Conservation (phyloP, 371 early-diverging fungal species). For the Mycotypha africana region DNA sequence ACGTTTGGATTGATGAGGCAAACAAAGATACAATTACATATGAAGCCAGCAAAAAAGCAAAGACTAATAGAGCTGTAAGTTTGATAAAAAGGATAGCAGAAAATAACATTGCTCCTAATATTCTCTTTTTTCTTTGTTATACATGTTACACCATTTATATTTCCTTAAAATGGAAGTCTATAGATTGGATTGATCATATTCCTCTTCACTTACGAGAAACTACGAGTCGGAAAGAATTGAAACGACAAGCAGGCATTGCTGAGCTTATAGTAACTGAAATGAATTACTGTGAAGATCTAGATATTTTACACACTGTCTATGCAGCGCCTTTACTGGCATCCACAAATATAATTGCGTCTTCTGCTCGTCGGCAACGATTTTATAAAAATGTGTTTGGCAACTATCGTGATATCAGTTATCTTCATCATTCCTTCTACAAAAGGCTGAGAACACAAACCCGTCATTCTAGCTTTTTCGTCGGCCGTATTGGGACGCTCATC, state of each 20-base stretch:
- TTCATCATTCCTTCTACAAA: conserved; percentile 17
- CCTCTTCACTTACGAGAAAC: conserved; percentile 12
- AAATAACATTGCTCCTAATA: too few species aligned
- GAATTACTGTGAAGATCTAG: conserved; percentile 24
- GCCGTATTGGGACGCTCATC: conserved; percentile 12
- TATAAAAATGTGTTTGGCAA: conserved; percentile 32
- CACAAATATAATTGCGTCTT: neutral
- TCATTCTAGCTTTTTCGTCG: conserved; percentile 12
- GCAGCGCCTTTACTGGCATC: conserved; percentile 25
- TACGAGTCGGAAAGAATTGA: conserved; percentile 17
- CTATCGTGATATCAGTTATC: conserved; percentile 14
- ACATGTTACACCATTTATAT: neutral
- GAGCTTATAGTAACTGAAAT: conserved; percentile 28
- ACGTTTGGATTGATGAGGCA: neutral
- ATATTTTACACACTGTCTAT: conserved; percentile 22
- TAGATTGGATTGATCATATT: conserved; percentile 19
- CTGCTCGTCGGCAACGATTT: conserved; percentile 13
- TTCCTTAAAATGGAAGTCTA: neutral
- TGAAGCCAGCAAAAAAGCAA: too few species aligned
- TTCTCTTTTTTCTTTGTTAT: neutral
- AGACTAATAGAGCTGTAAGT: too few species aligned
- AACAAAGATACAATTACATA: neutral
- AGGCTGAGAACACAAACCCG: conserved; percentile 6
- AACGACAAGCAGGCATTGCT: conserved; percentile 32
- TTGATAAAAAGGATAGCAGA: too few species aligned